These are phyloP conservation scores for Cytauxzoon felis DNA, from an alignment of 169 alveolate species.

Conservation along the genomic window DNA sequence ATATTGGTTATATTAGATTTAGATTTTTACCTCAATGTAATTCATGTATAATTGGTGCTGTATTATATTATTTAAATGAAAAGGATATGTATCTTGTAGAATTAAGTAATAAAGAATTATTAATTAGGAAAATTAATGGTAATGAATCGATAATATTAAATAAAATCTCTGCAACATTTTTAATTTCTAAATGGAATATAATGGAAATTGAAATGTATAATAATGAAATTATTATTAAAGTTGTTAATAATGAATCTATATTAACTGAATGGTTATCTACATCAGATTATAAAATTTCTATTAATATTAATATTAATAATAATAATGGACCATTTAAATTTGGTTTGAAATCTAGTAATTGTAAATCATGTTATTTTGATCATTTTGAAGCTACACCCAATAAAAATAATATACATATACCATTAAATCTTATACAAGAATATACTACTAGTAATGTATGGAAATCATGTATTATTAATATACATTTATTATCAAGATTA, in stretches of 20 bases:
- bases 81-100: slow-evolving; percentile 66
- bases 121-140: slow-evolving; percentile 38
- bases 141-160: slow-evolving; percentile 49
- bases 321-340: background rate
- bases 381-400: slow-evolving; percentile 33
- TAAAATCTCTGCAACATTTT: slow-evolving; percentile 38
- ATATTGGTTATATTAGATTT: slow-evolving; percentile 27
- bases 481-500: slow-evolving; percentile 63
- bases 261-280: slow-evolving; percentile 17
- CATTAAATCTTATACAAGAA: slow-evolving; percentile 26
- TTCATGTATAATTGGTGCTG: slow-evolving; percentile 58
- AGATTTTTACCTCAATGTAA: slow-evolving; percentile 60
- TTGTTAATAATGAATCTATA: slow-evolving; percentile 55
- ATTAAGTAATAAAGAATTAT: slow-evolving; percentile 42
- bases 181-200: slow-evolving; percentile 48
- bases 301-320: background rate
- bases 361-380: slow-evolving; percentile 58
- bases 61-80: slow-evolving; percentile 21
- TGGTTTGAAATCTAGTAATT: slow-evolving; percentile 50
- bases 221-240: slow-evolving; percentile 47
- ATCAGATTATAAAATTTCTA: slow-evolving; percentile 30
- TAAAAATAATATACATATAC: background rate
- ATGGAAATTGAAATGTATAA: slow-evolving; percentile 59
- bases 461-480: slow-evolving; percentile 67
- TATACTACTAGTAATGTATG: slow-evolving; percentile 57